Evolutionary conservation across 768 basidiomycete species (phyloP).

Genomic region (Pleurotus djamor): DNA sequence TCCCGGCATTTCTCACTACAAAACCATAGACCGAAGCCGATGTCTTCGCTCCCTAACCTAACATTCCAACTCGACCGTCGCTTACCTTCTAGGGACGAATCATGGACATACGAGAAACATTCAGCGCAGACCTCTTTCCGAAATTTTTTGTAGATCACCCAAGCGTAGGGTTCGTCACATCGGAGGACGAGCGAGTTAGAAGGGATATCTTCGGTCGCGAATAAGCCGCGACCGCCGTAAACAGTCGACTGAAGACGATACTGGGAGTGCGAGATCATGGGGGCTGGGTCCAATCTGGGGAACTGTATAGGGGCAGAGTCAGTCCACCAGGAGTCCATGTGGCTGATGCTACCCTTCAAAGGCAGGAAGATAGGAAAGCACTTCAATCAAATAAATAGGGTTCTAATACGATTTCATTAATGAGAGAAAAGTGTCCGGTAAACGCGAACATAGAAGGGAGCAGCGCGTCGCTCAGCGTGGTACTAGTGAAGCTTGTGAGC

Average conservation of each 20-base stretch:
- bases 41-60: slow-evolving; percentile 14
- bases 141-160: slow-evolving; percentile 60
- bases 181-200: slow-evolving; percentile 41
- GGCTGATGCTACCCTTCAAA: no score
- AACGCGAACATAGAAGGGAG: slow-evolving; percentile 32
- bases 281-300: background rate
- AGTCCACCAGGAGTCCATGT: no score
- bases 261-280: background rate
- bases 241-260: slow-evolving; percentile 26
- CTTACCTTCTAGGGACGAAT: slow-evolving; percentile 29
- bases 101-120: slow-evolving; percentile 58
- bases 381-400: no score
- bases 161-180: slow-evolving; percentile 49
- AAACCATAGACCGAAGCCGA: slow-evolving; percentile 50
- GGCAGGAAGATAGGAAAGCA: no score
- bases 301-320: background rate
- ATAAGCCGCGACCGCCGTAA: slow-evolving; percentile 53
- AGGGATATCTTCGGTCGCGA: slow-evolving; percentile 38
- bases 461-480: slow-evolving; percentile 33
- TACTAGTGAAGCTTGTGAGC: slow-evolving; percentile 19
- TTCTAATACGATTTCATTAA: slow-evolving; percentile 11
- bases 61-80: slow-evolving; percentile 42
- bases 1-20: slow-evolving; percentile 49
- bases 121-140: slow-evolving; percentile 65
- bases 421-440: slow-evolving; percentile 40